These are phyloP conservation scores for Parastagonospora avenae DNA, from an alignment of 2,329 filamentous ascomycete species.

Conservation along the genomic window DNA sequence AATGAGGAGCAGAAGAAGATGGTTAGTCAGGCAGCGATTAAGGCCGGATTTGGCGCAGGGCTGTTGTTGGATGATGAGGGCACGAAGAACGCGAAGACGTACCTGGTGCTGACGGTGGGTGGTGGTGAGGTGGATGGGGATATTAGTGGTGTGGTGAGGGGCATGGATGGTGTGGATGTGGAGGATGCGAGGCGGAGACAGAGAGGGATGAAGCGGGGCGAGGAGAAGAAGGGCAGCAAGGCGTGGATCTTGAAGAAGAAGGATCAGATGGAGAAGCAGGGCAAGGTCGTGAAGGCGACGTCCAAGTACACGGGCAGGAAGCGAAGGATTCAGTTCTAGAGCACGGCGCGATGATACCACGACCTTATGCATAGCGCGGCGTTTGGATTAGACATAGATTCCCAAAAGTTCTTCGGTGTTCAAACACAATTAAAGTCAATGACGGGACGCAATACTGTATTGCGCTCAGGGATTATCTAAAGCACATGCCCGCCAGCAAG, in stretches of 20 bases:
- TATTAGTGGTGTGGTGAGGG: slow-evolving; percentile 87
- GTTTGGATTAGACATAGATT: slow-evolving; percentile 26
- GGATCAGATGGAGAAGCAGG: slow-evolving; percentile 91
- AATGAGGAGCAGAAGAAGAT: slow-evolving; percentile 90
- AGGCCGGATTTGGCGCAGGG: slow-evolving; percentile 93
- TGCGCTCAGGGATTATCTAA: slow-evolving; percentile 41
- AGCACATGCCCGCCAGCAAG: slow-evolving; percentile 34
- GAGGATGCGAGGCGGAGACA: slow-evolving; percentile 58
- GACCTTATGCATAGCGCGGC: slow-evolving; percentile 44
- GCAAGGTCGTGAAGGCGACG: slow-evolving; percentile 88
- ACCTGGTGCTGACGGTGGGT: slow-evolving; percentile 90
- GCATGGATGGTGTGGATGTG: slow-evolving; percentile 86
- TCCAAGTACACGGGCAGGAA: slow-evolving; percentile 95
- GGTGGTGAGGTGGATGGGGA: slow-evolving; percentile 68
- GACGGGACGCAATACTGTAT: slow-evolving; percentile 29
- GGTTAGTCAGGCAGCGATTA: slow-evolving; percentile 89
- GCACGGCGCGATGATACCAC: slow-evolving; percentile 22
- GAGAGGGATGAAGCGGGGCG: slow-evolving; percentile 59
- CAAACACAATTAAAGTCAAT: not conserved
- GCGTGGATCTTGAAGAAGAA: slow-evolving; percentile 86
- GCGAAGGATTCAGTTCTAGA: slow-evolving; percentile 76
- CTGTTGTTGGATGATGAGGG: slow-evolving; percentile 93
- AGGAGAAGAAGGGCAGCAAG: slow-evolving; percentile 79
- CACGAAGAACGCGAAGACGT: slow-evolving; percentile 96
- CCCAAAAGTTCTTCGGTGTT: not conserved